Conservation (phyloP, 306 rosid genomes). For the Cucumis cinereus region DNA sequence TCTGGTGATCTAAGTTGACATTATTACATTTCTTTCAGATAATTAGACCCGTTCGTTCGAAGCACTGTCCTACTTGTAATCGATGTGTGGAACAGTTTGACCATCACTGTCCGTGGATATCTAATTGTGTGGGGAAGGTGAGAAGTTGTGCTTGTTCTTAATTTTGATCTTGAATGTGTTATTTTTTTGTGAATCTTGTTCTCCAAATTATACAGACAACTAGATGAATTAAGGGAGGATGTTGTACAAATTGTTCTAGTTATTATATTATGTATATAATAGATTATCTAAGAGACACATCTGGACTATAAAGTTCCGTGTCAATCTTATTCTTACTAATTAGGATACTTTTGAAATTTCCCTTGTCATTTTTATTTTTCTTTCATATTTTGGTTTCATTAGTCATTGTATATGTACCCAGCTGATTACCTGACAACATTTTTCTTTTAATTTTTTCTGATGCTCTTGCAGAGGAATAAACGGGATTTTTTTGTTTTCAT, state of each 20-base stretch:
- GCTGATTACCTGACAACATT: not conserved
- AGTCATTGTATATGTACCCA: not conserved
- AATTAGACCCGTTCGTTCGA: conserved; percentile 85
- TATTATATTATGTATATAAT: not conserved
- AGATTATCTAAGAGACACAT: not conserved
- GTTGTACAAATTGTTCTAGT: not conserved
- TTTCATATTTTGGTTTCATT: not conserved
- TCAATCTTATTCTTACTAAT: not conserved
- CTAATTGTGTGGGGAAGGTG: conserved; percentile 97
- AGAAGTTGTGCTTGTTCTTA: conserved; percentile 12
- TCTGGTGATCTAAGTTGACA: not conserved
- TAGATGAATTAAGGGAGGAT: not conserved
- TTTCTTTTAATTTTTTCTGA: conserved; percentile 14
- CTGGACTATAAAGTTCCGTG: not conserved
- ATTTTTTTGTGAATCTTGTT: not conserved
- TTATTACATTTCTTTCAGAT: conserved; percentile 51
- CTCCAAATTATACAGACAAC: not conserved
- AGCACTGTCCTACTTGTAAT: conserved; percentile 90
- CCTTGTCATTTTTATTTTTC: not conserved
- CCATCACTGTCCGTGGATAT: conserved; percentile 99
- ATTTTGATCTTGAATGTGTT: not conserved
- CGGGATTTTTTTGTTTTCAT: conserved; percentile 72
- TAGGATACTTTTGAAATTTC: not conserved
- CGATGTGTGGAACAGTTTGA: conserved; percentile 94
- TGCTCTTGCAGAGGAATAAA: conserved; percentile 77